Conservation (phyloP, 768 basidiomycete species). For the Porphyrellus cyaneotinctus region DNA sequence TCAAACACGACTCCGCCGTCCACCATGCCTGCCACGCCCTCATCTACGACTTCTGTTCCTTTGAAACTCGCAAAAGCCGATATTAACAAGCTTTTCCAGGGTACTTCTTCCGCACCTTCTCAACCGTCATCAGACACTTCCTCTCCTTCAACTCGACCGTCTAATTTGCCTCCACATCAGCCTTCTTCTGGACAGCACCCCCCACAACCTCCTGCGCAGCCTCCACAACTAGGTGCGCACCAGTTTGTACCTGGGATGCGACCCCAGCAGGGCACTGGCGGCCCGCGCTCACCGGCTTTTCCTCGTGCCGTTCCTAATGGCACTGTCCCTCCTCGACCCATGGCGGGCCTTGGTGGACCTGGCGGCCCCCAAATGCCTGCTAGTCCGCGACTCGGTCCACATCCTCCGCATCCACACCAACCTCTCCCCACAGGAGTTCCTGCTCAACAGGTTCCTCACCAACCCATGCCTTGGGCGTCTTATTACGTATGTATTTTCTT, state of each 20-base stretch:
- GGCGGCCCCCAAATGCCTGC: conserved; percentile 49
- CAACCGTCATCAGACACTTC: conserved; percentile 51
- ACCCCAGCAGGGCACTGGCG: conserved; percentile 43
- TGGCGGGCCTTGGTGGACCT: conserved; percentile 47
- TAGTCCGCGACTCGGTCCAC: conserved; percentile 65
- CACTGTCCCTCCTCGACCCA: conserved; percentile 43
- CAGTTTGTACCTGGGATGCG: conserved; percentile 50
- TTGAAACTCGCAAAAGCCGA: conserved; percentile 36
- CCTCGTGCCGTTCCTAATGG: conserved; percentile 62
- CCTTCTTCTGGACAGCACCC: conserved; percentile 36
- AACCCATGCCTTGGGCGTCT: conserved; percentile 37
- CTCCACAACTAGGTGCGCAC: conserved; percentile 42
- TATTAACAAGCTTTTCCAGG: conserved; percentile 41
- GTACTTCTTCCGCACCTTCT: conserved; percentile 36
- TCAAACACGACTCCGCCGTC: conserved; percentile 31
- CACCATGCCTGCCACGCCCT: conserved; percentile 28
- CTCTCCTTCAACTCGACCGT: conserved; percentile 54
- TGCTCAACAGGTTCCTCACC: conserved; percentile 39
- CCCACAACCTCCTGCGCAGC: conserved; percentile 36
- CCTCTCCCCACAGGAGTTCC: conserved; percentile 54
- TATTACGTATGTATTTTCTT: conserved; percentile 54
- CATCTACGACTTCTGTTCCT: conserved; percentile 35
- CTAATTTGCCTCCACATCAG: conserved; percentile 48
- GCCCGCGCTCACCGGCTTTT: conserved; percentile 67
- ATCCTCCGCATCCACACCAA: conserved; percentile 42